phyloP scores from a whole-genome alignment of 2,329 filamentous ascomycete genomes.

The Arachnomyces sp. region DNA sequence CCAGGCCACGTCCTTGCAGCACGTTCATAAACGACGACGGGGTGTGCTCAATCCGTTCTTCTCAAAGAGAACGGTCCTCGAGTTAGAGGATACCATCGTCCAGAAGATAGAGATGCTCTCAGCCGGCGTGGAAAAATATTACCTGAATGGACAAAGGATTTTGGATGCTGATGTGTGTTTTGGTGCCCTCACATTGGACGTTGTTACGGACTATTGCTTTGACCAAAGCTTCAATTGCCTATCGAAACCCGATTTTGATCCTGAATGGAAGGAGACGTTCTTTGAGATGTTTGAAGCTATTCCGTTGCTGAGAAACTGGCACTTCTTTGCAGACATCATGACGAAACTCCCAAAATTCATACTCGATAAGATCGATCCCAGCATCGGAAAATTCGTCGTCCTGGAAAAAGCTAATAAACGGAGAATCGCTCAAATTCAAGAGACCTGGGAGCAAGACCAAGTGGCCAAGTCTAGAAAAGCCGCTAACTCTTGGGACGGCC shows the following conservation, averaged over 20 bases:
- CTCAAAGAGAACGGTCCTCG: constrained; percentile 8
- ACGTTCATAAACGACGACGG: constrained; percentile 2
- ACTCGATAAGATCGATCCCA: neutral
- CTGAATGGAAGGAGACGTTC: constrained; percentile 22
- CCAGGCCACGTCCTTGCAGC: no score
- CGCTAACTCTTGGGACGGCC: neutral
- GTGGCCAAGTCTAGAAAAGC: neutral
- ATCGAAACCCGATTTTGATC: constrained; percentile 23
- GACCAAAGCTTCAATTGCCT: constrained; percentile 24
- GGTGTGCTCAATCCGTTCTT: constrained; percentile 11
- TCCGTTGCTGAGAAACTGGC: neutral
- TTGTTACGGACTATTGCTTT: constrained; percentile 38
- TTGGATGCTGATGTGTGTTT: constrained; percentile 2
- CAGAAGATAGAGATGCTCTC: constrained; percentile 2
- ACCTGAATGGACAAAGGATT: neutral
- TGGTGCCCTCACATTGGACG: constrained; percentile 30
- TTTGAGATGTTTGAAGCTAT: no score
- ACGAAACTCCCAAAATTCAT: constrained; percentile 2
- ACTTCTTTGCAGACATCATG: neutral
- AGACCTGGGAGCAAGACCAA: neutral
- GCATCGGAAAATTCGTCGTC: constrained; percentile 1
- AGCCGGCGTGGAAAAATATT: neutral
- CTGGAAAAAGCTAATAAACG: neutral
- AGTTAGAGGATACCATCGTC: neutral
- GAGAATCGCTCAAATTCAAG: neutral